Evolutionary conservation across 2,329 filamentous ascomycete genomes (phyloP), one percentile per base, ranked within the genome.

Genomic region (Aaosphaeria arxii): DNA sequence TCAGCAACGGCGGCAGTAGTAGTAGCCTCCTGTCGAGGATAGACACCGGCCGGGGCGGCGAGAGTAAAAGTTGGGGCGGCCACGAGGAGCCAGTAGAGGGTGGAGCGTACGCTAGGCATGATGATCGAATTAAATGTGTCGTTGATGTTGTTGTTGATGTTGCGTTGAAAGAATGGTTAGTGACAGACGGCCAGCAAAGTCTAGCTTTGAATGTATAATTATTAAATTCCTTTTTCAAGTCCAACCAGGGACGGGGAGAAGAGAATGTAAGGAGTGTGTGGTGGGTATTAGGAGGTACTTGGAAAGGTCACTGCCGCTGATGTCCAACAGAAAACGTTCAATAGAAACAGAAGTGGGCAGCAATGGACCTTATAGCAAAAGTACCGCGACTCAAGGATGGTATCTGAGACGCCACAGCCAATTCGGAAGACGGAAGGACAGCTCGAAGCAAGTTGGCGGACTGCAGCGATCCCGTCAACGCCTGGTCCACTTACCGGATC

Each of bases 171-270:
- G 39, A 32, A 24, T 47, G 49, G 50, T 45, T 50, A 41, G 44
- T 53, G 50, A 53, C 59, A 64, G 59, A 62, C 52, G 49, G 50
- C 64, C 61, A 69, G 65, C 66, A 70, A 69, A 67, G 62, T 59
- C 63, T 66, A 52, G 66, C 61, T 70, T 66, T 67, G 63, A 58
- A 9, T 9, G 33, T 9, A 52, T 56, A 50, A 69, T 66, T 69
- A 67, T 59, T 58, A 64, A 62, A 58, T 57, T 61, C 52, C n/a
- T n/a, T 36, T 36, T 53, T 54, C 57, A 57, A 59, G 67, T 71
- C 67, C 67, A 71, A 66, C 67, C 67, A 71, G 67, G 67, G 67
- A 71, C 67, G 52, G 56, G 33, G 51, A 62, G 61, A 68, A 65
- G 55, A 52, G 57, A 64, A 69, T 52, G 40, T 7, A 40, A 7